Evolutionary conservation across 2,329 filamentous ascomycete genomes (phyloP), one percentile per base, ranked within the genome.

Genomic region (Ceratocystis cubensis): DNA sequence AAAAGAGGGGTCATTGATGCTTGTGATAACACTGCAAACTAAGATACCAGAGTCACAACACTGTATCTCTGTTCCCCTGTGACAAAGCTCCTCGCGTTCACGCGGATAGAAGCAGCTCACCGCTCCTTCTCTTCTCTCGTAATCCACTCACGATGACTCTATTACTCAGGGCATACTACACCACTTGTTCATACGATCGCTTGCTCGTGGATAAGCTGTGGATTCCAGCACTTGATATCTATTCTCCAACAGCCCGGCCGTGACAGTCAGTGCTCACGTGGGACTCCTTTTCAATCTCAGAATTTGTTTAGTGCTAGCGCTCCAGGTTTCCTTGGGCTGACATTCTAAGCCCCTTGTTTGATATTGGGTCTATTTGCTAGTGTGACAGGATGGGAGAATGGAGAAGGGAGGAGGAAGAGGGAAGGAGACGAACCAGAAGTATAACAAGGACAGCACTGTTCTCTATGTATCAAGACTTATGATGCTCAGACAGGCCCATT

Each of bases 401-500:
- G 22, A 25, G 4, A 3, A 25, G 2, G 22, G 22, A 25, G 22
- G 22, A 7, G 22, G n/a, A 2, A 22, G 10, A 30, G 53, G 10
- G 53, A 22, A 22, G 46, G 46, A 48, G 45, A 48, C 45, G 45
- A 20, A 15, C 46, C 46, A 50, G 22, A 22, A 50, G 46, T 13
- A n/a, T 13, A 22, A 8, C 17, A 22, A 22, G 5, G 46, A 22
- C 46, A 7, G 17, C 46, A n/a, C 15, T 50, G 46, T 22, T n/a
- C 46, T 50, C 46, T 6, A 7, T 59, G 53, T 59, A 59, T 59
- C 15, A n/a, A 33, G n/a, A 59, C 28, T 59, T 59, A 59, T 59
- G 53, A 33, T 7, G 28, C 53, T 22, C 53, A 33, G n/a, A 8
- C 53, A 59, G 28, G 25, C 28, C 53, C 28, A 5, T 33, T 59